A percentile compares a stretch with the other conserved stretches of the same genome.
Conservation (phyloP, 495 filamentous ascomycete species). For the Penicillium cosmopolitanum region DNA sequence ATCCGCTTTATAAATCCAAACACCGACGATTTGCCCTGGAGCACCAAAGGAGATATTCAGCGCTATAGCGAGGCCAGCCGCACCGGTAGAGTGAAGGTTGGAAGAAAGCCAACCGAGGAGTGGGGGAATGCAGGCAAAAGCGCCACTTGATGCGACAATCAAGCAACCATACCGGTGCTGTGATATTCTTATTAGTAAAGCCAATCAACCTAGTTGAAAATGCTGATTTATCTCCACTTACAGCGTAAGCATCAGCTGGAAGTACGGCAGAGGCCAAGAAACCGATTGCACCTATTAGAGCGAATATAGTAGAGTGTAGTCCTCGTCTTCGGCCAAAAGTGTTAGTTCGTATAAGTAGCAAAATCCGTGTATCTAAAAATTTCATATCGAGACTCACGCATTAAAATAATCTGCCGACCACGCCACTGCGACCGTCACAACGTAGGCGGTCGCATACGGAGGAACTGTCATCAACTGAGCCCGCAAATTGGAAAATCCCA, state of each 20-base stretch:
- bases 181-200: neutral
- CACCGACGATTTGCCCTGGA: constrained; percentile 66
- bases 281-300: constrained; percentile 61
- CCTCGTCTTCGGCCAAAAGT: constrained; percentile 40
- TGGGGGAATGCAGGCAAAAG: constrained; percentile 58
- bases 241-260: constrained; percentile 57
- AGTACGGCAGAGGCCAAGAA: constrained; percentile 65
- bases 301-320: constrained; percentile 55
- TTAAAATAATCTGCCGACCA: constrained; percentile 69
- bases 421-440: constrained; percentile 55
- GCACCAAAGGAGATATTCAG: constrained; percentile 66
- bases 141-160: constrained; percentile 62
- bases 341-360: neutral
- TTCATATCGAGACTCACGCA: constrained; percentile 31
- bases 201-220: neutral
- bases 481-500: constrained; percentile 59
- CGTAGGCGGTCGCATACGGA: constrained; percentile 67
- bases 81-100: constrained; percentile 62
- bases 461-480: constrained; percentile 76
- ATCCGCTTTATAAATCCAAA: constrained; percentile 69
- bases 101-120: constrained; percentile 69
- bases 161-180: constrained; percentile 66
- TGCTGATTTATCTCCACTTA: constrained; percentile 15
- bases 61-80: constrained; percentile 65
- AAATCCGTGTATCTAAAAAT: neutral